Base-by-base conservation (phyloP, 345 rosid genomes). In the Rhodamnia argentea region DNA sequence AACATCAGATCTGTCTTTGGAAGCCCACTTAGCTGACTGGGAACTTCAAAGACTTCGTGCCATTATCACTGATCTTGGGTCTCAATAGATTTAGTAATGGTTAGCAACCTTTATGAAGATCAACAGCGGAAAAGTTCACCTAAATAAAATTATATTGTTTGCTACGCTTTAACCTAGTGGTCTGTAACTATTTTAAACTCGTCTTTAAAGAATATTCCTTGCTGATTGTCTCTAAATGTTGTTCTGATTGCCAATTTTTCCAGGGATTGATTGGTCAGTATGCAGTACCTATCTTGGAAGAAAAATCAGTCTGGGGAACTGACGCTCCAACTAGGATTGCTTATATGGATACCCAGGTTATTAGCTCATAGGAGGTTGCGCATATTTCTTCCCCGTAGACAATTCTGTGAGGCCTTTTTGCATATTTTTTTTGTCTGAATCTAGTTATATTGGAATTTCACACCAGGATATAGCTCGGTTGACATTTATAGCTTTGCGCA, bases 251-350 rank as follows among this genome's bases (percentile, higher is more conserved):
- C 47, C 24, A 70, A 70, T 70, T 9, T 84, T 84, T 47, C 89
- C 89, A 95, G 98, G 99, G 99, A 74, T 93, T 97, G 81, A 95
- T 97, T 42, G 98, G 98, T 88, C 99, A 97, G 88, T 97, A 97
- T 90, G 98, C 99, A 47, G 98, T 96, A 24, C 99, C 99, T 29
- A 93, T 97, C 87, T 90, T 94, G 32, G 99, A 96, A 91, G 99
- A 97, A 44, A 94, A 97, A 87, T 95, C 99, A 26, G 99, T 97
- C 81, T 97, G 99, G 99, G 99, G 99, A 88, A 97, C 99, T 2
- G 99, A 97, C 91, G 99, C 99, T 58, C 99, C 96, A 24, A 96
- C 99, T 4, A 93, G 98, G 91, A 94, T 96, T 62, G 99, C 99
- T 70, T 97, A 97, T 89, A 96, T 97, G 99, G 99, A 97, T 87